Conservation (phyloP, 345 rosid species). For the Limnanthes douglasii region DNA sequence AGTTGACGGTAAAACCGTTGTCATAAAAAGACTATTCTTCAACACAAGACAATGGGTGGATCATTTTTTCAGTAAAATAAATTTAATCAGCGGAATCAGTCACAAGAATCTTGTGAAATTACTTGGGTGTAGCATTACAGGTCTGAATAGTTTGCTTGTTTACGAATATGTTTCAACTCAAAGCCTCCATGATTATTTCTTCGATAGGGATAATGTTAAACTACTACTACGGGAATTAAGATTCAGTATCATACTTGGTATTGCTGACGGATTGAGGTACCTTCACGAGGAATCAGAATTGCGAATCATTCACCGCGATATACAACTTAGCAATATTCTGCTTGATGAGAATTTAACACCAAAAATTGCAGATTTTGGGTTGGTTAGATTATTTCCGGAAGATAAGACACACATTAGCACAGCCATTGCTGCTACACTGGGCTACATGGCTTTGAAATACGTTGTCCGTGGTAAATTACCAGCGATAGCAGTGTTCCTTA, state of each 20-base stretch:
- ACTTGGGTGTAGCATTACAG: constrained; percentile 79
- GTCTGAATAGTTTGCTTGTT: constrained; percentile 82
- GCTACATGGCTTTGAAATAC: no score
- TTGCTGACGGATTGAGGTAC: constrained; percentile 70
- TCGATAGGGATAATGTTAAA: constrained; percentile 33
- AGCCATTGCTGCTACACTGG: constrained; percentile 78
- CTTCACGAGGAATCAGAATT: constrained; percentile 65
- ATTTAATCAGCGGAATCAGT: constrained; percentile 51
- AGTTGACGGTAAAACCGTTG: constrained; percentile 50
- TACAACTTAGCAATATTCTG: constrained; percentile 61
- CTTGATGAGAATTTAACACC: constrained; percentile 55
- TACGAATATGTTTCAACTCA: constrained; percentile 70
- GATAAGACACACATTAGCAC: constrained; percentile 64
- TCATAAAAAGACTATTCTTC: constrained; percentile 75
- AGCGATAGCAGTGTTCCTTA: no score
- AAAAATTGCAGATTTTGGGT: constrained; percentile 89
- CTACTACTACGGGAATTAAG: constrained; percentile 45
- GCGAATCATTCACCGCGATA: constrained; percentile 85
- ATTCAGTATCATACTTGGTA: constrained; percentile 42
- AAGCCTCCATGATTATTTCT: constrained; percentile 55
- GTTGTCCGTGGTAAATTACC: no score
- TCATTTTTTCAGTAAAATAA: constrained; percentile 90
- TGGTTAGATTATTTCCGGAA: constrained; percentile 60
- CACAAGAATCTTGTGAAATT: constrained; percentile 79
- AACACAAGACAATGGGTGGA: constrained; percentile 94